Conservation (phyloP, 2,329 filamentous ascomycete species). For the Penicillium fuscoglaucum region DNA sequence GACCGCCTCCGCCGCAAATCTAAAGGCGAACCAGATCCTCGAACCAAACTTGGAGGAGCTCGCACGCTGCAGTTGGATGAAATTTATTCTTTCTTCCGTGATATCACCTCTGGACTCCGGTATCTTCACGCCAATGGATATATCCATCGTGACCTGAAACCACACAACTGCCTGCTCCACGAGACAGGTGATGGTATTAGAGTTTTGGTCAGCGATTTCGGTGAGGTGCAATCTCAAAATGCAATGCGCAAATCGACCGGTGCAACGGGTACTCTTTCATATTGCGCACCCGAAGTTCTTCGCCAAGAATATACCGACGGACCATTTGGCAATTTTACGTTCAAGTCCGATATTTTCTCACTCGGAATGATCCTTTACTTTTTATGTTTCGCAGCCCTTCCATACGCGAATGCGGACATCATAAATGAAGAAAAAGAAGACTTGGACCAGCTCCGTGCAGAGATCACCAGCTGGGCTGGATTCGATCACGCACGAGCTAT, state of each 20-base stretch:
- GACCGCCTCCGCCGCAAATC: conserved; percentile 81
- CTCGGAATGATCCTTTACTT: conserved; percentile 98
- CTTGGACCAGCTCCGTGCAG: conserved; percentile 75
- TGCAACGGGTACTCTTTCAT: conserved; percentile 93
- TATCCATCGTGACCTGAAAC: conserved; percentile 94
- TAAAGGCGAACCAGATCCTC: conserved; percentile 69
- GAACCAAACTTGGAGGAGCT: conserved; percentile 52
- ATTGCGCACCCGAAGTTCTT: conserved; percentile 93
- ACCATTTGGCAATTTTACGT: conserved; percentile 86
- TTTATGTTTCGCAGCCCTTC: conserved; percentile 88
- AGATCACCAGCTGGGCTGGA: conserved; percentile 84
- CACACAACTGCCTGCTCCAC: conserved; percentile 90
- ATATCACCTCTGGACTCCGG: conserved; percentile 87
- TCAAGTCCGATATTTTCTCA: conserved; percentile 97
- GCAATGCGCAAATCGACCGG: conserved; percentile 83
- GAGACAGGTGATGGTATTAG: conserved; percentile 67
- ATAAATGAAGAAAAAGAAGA: conserved; percentile 92
- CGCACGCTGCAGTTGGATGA: conserved; percentile 75
- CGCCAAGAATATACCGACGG: conserved; percentile 64
- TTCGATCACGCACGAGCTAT: conserved; percentile 75
- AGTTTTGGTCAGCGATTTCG: conserved; percentile 95
- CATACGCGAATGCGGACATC: conserved; percentile 79
- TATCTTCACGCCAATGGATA: conserved; percentile 90
- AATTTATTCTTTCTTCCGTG: conserved; percentile 94
- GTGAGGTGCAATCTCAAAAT: conserved; percentile 87